Base-by-base conservation (phyloP, 2,329 filamentous ascomycete species). In the Lachnellula cervina region DNA sequence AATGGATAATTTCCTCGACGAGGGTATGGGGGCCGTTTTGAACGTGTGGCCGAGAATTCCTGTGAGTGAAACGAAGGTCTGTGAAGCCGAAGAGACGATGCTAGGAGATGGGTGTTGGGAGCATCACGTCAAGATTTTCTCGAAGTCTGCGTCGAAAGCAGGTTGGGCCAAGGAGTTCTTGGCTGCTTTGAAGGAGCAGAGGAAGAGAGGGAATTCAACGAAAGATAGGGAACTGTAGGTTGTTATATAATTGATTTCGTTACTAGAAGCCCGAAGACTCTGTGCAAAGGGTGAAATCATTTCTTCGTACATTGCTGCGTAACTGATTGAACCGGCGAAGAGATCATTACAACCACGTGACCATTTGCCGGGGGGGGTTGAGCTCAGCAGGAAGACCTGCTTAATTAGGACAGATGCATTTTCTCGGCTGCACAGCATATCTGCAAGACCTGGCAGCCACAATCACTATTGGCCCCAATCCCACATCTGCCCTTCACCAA, bases 1-100 rank as follows among this genome's bases (percentile, higher is more conserved):
- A 28, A 74, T 80, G 35, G 85, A 88, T 65, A 84, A 77, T 57
- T 88, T 88, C 65, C 72, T 88, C n/a, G 84, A 88, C 64, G 77
- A 79, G 59, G 76, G 80, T 55, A 83, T 86, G 76, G 83, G 83
- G 42, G 83, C 83, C 2, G 72, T 73, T 23, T 60, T 78, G 17
- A 80, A 81, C 0, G 71, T 81, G 59, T 87, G 82, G 82, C 82
- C 82, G 0, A 72, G 60, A 21, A 63, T 61, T 19, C 60, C 64
- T 4, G 70, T 70, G 49, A 63, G 67, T n/a, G 67, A 71, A 38
- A 71, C 73, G 17, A 62, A 65, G 54, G 61, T 69, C 48, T 81
- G 67, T 52, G 52, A 63, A 40, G 67, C 68, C 23, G 72, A 74
- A 19, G 63, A 63, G 17, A 64, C 59, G 16, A 68, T 71, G 38